Evolutionary conservation across 2,329 filamentous ascomycete genomes (phyloP).

Genomic region (Pyrenochaeta sp.): DNA sequence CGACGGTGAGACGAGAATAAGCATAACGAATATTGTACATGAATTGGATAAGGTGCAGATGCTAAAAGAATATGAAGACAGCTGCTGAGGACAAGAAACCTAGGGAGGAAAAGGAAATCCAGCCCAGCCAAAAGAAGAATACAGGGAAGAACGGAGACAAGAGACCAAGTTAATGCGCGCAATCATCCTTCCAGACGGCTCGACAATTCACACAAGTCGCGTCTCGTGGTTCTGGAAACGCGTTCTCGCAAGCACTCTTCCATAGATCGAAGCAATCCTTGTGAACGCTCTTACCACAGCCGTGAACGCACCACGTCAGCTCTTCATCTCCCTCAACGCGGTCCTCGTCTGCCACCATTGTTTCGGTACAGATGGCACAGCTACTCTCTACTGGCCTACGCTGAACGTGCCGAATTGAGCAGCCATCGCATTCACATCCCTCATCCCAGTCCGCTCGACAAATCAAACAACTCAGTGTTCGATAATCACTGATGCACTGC

Average conservation of each 20-base stretch:
- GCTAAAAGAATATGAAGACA: no score
- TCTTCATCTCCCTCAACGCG: neutral
- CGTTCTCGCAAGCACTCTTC: conserved; percentile 4
- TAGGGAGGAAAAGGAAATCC: no score
- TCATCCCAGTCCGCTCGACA: conserved; percentile 22
- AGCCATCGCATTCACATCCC: conserved; percentile 10
- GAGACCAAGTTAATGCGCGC: no score
- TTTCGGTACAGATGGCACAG: conserved; percentile 14
- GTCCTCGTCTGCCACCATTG: neutral
- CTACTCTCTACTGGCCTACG: neutral
- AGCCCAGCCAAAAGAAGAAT: no score
- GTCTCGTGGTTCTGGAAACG: no score
- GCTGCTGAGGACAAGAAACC: no score
- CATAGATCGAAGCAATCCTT: conserved; percentile 17
- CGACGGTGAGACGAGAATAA: no score
- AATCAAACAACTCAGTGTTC: conserved; percentile 10
- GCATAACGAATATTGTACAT: no score
- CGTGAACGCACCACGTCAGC: conserved; percentile 20
- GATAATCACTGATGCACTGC: neutral
- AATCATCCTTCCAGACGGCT: conserved; percentile 9
- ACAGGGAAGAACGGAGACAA: no score
- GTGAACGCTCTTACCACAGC: conserved; percentile 26
- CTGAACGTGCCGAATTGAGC: conserved; percentile 1
- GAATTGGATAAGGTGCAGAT: no score
- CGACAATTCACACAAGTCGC: conserved; percentile 12